These are phyloP conservation scores for Pluteus cervinus DNA, from an alignment of 768 basidiomycete genomes.

Conservation along the genomic window DNA sequence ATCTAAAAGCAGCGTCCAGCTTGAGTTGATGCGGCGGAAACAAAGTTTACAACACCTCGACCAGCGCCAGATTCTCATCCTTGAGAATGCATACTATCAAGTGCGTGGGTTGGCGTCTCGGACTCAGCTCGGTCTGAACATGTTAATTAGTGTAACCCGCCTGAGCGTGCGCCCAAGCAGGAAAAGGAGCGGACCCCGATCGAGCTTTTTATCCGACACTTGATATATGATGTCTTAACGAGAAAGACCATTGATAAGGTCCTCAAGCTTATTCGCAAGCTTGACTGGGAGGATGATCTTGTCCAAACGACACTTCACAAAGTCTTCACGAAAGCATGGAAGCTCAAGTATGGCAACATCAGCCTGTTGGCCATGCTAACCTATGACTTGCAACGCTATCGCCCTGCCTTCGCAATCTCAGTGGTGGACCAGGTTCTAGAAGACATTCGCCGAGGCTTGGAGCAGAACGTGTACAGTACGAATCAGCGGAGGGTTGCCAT, in stretches of 20 bases:
- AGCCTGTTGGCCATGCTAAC: constrained; percentile 89
- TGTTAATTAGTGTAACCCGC: constrained; percentile 81
- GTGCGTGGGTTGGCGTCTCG: constrained; percentile 28
- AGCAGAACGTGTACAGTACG: constrained; percentile 91
- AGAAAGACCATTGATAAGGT: constrained; percentile 97
- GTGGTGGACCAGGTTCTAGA: constrained; percentile 95
- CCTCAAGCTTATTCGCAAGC: constrained; percentile 84
- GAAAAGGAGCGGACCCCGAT: constrained; percentile 82
- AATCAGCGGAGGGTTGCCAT: constrained; percentile 92
- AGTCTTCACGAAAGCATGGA: constrained; percentile 98
- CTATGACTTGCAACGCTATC: constrained; percentile 91
- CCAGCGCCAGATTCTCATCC: constrained; percentile 77
- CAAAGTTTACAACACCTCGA: constrained; percentile 92
- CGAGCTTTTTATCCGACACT: constrained; percentile 91
- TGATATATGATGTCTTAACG: constrained; percentile 89
- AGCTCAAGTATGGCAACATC: constrained; percentile 89
- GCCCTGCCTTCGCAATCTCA: constrained; percentile 79
- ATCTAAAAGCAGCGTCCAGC: constrained; percentile 31
- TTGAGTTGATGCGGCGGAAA: constrained; percentile 93
- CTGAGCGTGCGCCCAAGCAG: constrained; percentile 81
- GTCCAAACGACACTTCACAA: constrained; percentile 68
- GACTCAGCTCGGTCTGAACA: background rate
- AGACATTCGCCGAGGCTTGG: constrained; percentile 84
- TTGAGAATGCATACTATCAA: constrained; percentile 99
- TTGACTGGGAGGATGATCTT: constrained; percentile 85